phyloP scores from a whole-genome alignment of 1,284 basidiomycete genomes.

The Heterobasidion irregulare region DNA sequence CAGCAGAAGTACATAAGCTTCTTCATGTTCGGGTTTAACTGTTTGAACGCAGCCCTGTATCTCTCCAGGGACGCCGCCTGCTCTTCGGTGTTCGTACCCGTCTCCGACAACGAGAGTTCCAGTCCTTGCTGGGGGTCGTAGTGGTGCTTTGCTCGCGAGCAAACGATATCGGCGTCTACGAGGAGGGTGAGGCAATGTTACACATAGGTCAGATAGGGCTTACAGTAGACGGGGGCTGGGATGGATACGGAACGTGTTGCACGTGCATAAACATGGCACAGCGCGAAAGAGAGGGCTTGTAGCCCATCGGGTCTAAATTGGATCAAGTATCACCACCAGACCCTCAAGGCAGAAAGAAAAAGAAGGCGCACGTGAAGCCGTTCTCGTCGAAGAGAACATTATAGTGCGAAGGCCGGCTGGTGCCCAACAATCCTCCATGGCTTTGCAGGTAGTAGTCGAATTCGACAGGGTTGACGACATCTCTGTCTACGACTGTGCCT shows the following conservation, averaged over 20 bases:
- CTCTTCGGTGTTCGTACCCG: constrained; percentile 34
- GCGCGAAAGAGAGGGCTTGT: constrained; percentile 63
- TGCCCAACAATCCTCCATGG: constrained; percentile 59
- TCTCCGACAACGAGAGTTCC: constrained; percentile 44
- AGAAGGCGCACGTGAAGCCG: constrained; percentile 32
- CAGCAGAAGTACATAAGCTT: constrained; percentile 62
- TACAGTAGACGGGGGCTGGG: constrained; percentile 79
- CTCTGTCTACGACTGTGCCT: constrained; percentile 67
- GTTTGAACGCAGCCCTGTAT: constrained; percentile 48
- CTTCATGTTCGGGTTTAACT: constrained; percentile 41
- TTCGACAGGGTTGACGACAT: constrained; percentile 65
- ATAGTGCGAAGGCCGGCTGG: constrained; percentile 54
- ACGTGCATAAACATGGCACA: constrained; percentile 78
- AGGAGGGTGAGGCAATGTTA: constrained; percentile 2
- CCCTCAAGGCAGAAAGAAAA: background rate
- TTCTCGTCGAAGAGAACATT: constrained; percentile 56
- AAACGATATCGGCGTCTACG: constrained; percentile 78
- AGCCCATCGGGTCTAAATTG: constrained; percentile 49
- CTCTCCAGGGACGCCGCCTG: constrained; percentile 39
- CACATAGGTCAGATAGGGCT: constrained; percentile 15
- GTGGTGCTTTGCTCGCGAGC: constrained; percentile 71
- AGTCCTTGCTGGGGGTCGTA: constrained; percentile 50
- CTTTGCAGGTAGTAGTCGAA: constrained; percentile 78
- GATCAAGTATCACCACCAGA: constrained; percentile 1
- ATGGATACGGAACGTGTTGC: constrained; percentile 80